Conservation (phyloP, 2,329 filamentous ascomycete genomes). For the Sclerotinia glacialis region DNA sequence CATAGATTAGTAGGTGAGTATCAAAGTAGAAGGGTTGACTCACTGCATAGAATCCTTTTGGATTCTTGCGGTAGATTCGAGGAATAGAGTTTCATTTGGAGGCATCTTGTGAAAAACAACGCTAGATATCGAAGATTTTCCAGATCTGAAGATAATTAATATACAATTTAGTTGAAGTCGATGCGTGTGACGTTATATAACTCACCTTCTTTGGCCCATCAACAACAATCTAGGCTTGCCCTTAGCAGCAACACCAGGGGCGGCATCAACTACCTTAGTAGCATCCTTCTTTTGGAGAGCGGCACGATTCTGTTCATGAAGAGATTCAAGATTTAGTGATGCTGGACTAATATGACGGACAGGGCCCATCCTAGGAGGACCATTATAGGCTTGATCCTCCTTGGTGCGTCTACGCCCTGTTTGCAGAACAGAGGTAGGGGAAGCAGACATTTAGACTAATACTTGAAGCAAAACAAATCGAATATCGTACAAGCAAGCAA, state of each 20-base stretch:
- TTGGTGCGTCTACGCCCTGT: slow-evolving; percentile 36
- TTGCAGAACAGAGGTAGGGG: slow-evolving; percentile 34
- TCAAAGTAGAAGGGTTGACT: slow-evolving; percentile 41
- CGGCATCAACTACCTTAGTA: slow-evolving; percentile 48
- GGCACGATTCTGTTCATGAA: slow-evolving; percentile 59
- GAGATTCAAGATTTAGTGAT: slow-evolving; percentile 61
- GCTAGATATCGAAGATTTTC: slow-evolving; percentile 96
- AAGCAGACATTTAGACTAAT: slow-evolving; percentile 19
- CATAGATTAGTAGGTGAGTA: slow-evolving; percentile 22
- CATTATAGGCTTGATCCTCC: slow-evolving; percentile 36
- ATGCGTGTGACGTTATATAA: slow-evolving; percentile 14
- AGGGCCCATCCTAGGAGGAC: slow-evolving; percentile 39
- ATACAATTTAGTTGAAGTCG: background rate
- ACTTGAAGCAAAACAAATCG: slow-evolving; percentile 14
- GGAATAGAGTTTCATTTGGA: slow-evolving; percentile 89
- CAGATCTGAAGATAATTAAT: slow-evolving; percentile 62
- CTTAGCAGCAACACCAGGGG: slow-evolving; percentile 50
- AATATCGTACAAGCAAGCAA: slow-evolving; percentile 13
- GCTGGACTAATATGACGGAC: slow-evolving; percentile 52
- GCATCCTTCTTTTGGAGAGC: slow-evolving; percentile 47
- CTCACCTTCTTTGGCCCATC: slow-evolving; percentile 92
- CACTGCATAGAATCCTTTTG: slow-evolving; percentile 95
- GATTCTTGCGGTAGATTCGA: slow-evolving; percentile 91
- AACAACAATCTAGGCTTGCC: slow-evolving; percentile 80
- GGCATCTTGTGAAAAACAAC: slow-evolving; percentile 99